phyloP scores from a whole-genome alignment of 768 basidiomycete genomes.

The Chalciporus piperatus region DNA sequence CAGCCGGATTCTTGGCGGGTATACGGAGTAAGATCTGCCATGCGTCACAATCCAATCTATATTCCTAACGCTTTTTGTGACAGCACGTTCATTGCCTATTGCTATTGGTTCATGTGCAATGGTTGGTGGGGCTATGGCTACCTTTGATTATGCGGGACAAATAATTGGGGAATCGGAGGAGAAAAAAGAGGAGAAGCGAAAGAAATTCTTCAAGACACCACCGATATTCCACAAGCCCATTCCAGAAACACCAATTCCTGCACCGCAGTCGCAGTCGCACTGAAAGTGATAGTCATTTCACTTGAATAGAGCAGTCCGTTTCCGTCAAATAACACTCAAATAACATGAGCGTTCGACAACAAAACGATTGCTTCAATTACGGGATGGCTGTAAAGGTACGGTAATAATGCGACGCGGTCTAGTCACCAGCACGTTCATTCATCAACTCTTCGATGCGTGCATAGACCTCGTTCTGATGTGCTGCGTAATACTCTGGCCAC shows the following conservation, averaged over 20 bases:
- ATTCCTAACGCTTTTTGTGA: constrained; percentile 11
- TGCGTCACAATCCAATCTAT: not conserved
- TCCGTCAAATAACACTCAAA: not conserved
- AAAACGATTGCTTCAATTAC: not conserved
- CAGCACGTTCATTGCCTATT: constrained; percentile 82
- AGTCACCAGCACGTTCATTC: constrained; percentile 11
- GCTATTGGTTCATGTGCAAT: constrained; percentile 77
- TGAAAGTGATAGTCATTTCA: constrained; percentile 11
- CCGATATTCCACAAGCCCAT: constrained; percentile 36
- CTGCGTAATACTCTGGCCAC: constrained; percentile 54
- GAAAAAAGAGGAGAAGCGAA: constrained; percentile 65
- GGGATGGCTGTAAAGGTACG: constrained; percentile 4
- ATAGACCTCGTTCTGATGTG: constrained; percentile 41
- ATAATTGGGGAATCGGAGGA: constrained; percentile 46
- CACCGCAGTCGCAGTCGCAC: constrained; percentile 16
- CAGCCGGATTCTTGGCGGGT: constrained; percentile 90
- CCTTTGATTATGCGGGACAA: constrained; percentile 76
- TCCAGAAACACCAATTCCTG: constrained; percentile 11
- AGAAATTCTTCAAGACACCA: constrained; percentile 79
- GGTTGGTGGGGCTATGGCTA: constrained; percentile 76
- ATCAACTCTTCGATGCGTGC: constrained; percentile 38
- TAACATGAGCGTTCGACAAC: not conserved
- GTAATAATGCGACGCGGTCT: constrained; percentile 2
- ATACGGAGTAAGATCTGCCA: constrained; percentile 56
- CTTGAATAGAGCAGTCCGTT: constrained; percentile 14